Evolutionary conservation across 495 filamentous ascomycete species (phyloP).

Genomic region (Aspergillus indologenus): DNA sequence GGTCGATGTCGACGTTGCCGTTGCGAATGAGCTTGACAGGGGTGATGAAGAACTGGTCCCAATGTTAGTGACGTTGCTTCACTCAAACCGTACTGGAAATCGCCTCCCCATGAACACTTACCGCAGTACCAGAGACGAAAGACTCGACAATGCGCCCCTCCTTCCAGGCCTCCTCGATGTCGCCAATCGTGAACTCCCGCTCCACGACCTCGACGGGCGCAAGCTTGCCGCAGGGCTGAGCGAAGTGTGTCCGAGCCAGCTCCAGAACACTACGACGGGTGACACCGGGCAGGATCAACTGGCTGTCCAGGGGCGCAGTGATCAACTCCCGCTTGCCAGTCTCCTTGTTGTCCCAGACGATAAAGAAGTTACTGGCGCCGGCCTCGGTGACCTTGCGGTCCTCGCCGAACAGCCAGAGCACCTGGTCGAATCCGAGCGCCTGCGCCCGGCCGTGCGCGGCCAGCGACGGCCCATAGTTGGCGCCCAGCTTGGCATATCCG

Average conservation of each 20-base stretch:
- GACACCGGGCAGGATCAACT: slow-evolving; percentile 81
- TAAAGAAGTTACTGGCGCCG: slow-evolving; percentile 90
- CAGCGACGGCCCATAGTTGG: slow-evolving; percentile 84
- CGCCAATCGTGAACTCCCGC: slow-evolving; percentile 73
- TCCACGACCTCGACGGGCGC: slow-evolving; percentile 72
- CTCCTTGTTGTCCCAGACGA: slow-evolving; percentile 70
- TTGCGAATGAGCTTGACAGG: slow-evolving; percentile 72
- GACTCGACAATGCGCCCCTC: slow-evolving; percentile 80
- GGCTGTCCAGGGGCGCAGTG: slow-evolving; percentile 76
- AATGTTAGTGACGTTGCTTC: no score
- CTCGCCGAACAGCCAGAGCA: slow-evolving; percentile 84
- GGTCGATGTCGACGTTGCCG: slow-evolving; percentile 62
- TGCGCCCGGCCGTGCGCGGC: slow-evolving; percentile 71
- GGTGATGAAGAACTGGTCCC: slow-evolving; percentile 68
- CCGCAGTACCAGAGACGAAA: slow-evolving; percentile 85
- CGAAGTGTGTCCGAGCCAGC: slow-evolving; percentile 62
- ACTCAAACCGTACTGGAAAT: no score
- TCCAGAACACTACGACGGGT: slow-evolving; percentile 75
- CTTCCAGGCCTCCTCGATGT: slow-evolving; percentile 66
- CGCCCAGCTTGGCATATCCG: slow-evolving; percentile 85
- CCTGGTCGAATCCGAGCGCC: slow-evolving; percentile 72
- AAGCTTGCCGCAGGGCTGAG: slow-evolving; percentile 33
- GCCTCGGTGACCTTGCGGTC: slow-evolving; percentile 81
- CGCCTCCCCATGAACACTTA: slow-evolving; percentile 48
- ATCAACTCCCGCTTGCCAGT: slow-evolving; percentile 67